Evolutionary conservation across 441 rosid species (phyloP).

Genomic region (Bocquillonia castaneifolia): DNA sequence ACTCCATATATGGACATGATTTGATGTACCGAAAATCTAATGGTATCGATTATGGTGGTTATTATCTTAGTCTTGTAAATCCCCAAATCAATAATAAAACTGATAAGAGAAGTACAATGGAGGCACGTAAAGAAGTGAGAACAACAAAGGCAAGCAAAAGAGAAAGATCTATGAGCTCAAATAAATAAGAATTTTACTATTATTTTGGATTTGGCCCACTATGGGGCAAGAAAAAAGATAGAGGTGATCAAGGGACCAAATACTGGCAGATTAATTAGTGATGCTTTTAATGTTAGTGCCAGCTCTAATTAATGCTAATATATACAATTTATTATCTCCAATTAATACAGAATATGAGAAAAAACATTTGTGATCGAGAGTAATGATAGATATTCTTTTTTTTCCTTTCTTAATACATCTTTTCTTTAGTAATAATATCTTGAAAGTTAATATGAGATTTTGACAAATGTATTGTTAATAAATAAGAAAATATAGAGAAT

Average conservation of each 20-base stretch:
- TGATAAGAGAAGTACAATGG: background rate
- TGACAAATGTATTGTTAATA: background rate
- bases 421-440: no score
- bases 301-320: background rate
- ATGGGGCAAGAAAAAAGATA: constrained; percentile 51
- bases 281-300: background rate
- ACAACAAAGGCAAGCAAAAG: constrained; percentile 32
- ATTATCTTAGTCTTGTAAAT: background rate
- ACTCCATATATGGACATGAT: constrained; percentile 12
- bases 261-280: background rate
- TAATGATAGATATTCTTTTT: no score
- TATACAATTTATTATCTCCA: no score
- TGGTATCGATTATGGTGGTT: background rate
- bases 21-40: background rate
- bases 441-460: no score
- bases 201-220: constrained; percentile 71
- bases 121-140: constrained; percentile 31
- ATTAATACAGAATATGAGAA: no score
- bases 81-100: constrained; percentile 1
- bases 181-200: constrained; percentile 52
- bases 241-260: constrained; percentile 10
- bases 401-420: no score
- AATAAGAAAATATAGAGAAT: no score
- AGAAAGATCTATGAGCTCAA: constrained; percentile 13
- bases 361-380: no score